phyloP scores from a whole-genome alignment of 768 basidiomycete genomes.

The Trametes meyenii region DNA sequence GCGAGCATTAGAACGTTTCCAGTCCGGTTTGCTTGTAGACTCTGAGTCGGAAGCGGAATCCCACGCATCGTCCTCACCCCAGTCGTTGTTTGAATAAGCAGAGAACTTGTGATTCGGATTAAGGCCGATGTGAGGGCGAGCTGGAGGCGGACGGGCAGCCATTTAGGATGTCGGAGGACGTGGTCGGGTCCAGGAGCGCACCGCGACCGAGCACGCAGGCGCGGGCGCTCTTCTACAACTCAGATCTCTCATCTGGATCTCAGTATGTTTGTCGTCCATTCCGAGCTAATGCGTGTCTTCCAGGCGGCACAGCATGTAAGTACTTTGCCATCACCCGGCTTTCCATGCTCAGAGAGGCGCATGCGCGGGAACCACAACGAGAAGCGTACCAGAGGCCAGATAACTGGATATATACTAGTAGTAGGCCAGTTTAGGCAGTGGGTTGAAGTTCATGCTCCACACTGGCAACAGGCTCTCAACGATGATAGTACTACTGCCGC shows the following conservation, averaged over 20 bases:
- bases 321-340: no score
- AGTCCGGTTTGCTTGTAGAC: slow-evolving; percentile 49
- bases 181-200: slow-evolving; percentile 8
- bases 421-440: no score
- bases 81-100: slow-evolving; percentile 52
- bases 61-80: slow-evolving; percentile 90
- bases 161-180: slow-evolving; percentile 28
- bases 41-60: slow-evolving; percentile 83
- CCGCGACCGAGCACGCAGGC: neutral
- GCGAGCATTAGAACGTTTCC: slow-evolving; percentile 26
- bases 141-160: slow-evolving; percentile 67
- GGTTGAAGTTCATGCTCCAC: no score
- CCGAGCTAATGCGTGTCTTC: neutral
- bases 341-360: no score
- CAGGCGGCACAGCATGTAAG: neutral
- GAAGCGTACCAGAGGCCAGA: no score
- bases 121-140: slow-evolving; percentile 72
- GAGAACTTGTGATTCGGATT: slow-evolving; percentile 50
- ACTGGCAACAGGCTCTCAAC: no score
- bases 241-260: neutral
- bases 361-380: no score
- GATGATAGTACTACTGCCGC: no score
- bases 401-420: no score
- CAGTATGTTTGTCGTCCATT: neutral
- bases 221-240: neutral